These are phyloP conservation scores for Daldinia loculata DNA, from an alignment of 495 filamentous ascomycete species.

Conservation along the genomic window DNA sequence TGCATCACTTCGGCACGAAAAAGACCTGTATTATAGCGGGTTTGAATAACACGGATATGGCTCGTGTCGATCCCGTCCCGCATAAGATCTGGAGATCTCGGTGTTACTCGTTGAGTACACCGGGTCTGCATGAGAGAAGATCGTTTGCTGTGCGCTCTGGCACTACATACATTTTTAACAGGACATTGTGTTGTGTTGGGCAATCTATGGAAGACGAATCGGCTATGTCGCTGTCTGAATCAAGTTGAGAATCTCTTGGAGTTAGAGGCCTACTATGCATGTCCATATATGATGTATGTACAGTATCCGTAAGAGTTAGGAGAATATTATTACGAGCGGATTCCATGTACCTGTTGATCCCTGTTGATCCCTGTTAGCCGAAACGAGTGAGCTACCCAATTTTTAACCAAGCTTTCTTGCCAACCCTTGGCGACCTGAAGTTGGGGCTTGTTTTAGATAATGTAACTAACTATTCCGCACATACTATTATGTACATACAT, in stretches of 20 bases:
- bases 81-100: constrained; percentile 5
- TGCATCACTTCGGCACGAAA: not conserved
- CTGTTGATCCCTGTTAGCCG: constrained; percentile 16
- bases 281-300: not conserved
- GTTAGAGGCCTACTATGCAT: not conserved
- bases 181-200: not conserved
- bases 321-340: constrained; percentile 6
- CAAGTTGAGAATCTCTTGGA: too few species aligned
- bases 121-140: not conserved
- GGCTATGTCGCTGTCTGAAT: too few species aligned
- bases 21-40: not conserved
- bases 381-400: constrained; percentile 27
- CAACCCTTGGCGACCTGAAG: constrained; percentile 34
- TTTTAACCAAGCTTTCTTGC: constrained; percentile 41
- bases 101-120: not conserved
- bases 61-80: not conserved
- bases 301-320: not conserved
- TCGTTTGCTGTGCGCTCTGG: too few species aligned
- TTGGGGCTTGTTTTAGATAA: constrained; percentile 23
- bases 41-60: not conserved
- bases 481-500: too few species aligned
- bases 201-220: not conserved
- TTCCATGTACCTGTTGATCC: not conserved
- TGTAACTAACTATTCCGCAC: too few species aligned
- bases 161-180: too few species aligned